Conservation (phyloP, 2,329 filamentous ascomycete genomes). For the Albifimbria verrucaria region DNA sequence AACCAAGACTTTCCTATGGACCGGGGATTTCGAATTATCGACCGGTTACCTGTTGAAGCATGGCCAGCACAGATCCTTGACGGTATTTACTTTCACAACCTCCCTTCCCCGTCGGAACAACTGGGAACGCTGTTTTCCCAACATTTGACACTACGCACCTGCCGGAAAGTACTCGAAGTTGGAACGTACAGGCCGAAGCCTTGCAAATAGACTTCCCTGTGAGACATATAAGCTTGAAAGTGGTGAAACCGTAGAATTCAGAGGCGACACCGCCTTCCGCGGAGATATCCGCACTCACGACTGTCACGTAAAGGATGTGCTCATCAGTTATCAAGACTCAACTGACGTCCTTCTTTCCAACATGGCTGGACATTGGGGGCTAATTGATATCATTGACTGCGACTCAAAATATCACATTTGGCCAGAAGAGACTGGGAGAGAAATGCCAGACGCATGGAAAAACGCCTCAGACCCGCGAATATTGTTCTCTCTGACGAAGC, state of each 20-base stretch:
- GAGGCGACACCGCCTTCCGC: not conserved
- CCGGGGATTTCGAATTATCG: not conserved
- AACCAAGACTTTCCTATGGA: not conserved
- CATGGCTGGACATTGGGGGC: not conserved
- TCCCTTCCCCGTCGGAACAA: not conserved
- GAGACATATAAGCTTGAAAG: not conserved
- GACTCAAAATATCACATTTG: not conserved
- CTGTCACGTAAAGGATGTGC: not conserved
- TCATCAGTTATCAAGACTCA: not conserved
- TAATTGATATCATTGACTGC: not conserved
- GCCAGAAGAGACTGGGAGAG: not conserved
- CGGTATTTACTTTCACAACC: not conserved
- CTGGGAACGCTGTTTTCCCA: not conserved
- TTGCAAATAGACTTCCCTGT: not conserved
- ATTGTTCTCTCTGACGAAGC: not conserved
- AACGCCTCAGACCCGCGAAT: not conserved
- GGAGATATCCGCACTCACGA: not conserved
- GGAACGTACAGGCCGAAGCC: not conserved
- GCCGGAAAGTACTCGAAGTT: not conserved
- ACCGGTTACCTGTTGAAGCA: not conserved
- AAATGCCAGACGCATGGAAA: not conserved
- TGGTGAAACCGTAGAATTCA: not conserved
- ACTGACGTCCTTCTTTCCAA: not conserved
- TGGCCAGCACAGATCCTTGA: not conserved
- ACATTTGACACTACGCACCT: not conserved